Evolutionary conservation across 257 asterid genomes (phyloP).

Genomic region (Nicotiana noctiflora): DNA sequence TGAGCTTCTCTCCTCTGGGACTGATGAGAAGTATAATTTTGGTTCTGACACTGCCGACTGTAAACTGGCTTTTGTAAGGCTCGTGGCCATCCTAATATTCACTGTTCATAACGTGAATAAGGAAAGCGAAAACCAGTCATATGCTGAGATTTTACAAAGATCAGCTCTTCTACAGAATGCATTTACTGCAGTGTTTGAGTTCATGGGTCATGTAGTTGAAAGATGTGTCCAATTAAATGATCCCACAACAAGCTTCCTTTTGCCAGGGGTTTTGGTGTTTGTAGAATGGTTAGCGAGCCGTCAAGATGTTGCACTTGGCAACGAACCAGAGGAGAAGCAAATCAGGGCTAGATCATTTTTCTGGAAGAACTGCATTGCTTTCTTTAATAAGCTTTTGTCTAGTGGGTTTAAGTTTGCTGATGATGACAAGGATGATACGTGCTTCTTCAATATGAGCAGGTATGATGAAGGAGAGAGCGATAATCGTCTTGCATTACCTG

Average conservation of each 20-base stretch:
- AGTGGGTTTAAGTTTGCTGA: slow-evolving; percentile 40
- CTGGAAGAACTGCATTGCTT: slow-evolving; percentile 61
- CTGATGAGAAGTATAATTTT: slow-evolving; percentile 52
- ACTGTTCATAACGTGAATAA: slow-evolving; percentile 70
- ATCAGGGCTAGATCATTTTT: slow-evolving; percentile 54
- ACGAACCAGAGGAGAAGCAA: slow-evolving; percentile 75
- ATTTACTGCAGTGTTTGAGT: slow-evolving; percentile 68
- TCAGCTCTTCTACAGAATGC: slow-evolving; percentile 84
- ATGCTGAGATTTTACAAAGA: slow-evolving; percentile 87
- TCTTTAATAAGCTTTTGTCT: slow-evolving; percentile 67
- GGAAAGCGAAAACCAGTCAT: slow-evolving; percentile 80
- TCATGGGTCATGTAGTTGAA: slow-evolving; percentile 67
- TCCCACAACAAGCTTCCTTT: slow-evolving; percentile 63
- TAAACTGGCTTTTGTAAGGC: slow-evolving; percentile 59
- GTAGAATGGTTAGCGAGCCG: slow-evolving; percentile 90
- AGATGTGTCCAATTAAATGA: slow-evolving; percentile 75
- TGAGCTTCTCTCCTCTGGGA: slow-evolving; percentile 75
- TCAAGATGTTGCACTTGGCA: slow-evolving; percentile 66
- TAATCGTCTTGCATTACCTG: slow-evolving; percentile 77
- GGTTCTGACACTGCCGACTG: slow-evolving; percentile 69
- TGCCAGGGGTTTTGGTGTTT: slow-evolving; percentile 88
- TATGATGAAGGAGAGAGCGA: slow-evolving; percentile 80
- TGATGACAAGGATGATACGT: slow-evolving; percentile 72
- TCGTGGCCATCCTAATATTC: slow-evolving; percentile 70
- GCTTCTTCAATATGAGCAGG: slow-evolving; percentile 77